Evolutionary conservation across 805 yeast species (phyloP), one percentile per base, ranked within the genome.

Genomic region (Candida taoyuanica): DNA sequence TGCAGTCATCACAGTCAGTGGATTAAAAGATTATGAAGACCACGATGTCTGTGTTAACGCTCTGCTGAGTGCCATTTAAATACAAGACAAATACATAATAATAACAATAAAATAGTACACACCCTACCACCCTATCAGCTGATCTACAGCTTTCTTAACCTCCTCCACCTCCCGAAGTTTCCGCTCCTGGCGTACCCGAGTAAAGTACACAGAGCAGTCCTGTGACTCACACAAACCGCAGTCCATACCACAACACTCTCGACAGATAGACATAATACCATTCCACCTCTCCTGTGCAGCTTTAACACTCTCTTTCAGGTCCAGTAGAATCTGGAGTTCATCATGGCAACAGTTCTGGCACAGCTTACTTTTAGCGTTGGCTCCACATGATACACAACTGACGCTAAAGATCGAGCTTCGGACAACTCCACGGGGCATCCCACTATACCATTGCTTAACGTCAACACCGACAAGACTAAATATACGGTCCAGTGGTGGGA

Each of bases 401-500:
- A 64, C 23, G 39, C 55, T 17, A 58, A 34, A 49, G 67, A 71
- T 12, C 26, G 42, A 31, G 12, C 42, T 31, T 24, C 39, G 8
- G 53, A 39, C 17, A 2, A 28, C 27, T 9, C 51, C 47, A n/a
- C 45, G 49, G 32, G 95, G 86, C 65, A 88, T 67, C 19, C 78
- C 85, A 9, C 60, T 59, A 46, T 78, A 85, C 98, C 98, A 93
- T 4, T 65, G 67, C 29, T 67, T 66, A 5, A 89, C 70, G 60
- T 87, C 83, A 3, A 84, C 93, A 0, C 98, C 98, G 40, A 87
- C 62, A 12, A 91, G 60, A 49, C 78, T 83, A 59, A 93, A 85
- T 3, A 91, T 64, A 42, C 98, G 64, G 46, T 86, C 94, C 38
- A 93, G 62, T 0, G 98, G 98, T 2, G 98, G 98, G 7, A 91